Evolutionary conservation across 1,284 basidiomycete species (phyloP).

Genomic region (Trichosporon sp.): DNA sequence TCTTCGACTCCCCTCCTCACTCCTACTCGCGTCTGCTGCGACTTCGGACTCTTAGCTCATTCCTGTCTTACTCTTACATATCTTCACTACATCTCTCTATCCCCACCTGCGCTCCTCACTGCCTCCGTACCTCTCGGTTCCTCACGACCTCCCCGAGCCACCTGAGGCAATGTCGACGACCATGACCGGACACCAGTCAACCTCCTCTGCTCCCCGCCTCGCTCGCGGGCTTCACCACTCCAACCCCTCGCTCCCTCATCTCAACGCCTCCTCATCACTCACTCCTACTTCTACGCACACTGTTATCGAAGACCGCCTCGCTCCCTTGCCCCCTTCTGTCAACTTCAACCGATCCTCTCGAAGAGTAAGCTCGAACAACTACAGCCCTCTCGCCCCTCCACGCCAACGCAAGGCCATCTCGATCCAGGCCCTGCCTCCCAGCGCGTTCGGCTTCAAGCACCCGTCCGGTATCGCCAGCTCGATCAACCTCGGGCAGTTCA

Average conservation of each 20-base stretch:
- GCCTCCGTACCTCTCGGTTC: background rate
- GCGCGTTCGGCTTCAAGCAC: background rate
- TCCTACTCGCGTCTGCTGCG: background rate
- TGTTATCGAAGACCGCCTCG: background rate
- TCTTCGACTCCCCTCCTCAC: background rate
- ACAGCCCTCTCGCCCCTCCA: background rate
- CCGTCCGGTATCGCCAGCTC: background rate
- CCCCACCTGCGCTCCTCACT: background rate
- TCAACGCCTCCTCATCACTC: background rate
- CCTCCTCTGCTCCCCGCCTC: background rate
- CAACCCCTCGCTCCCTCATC: background rate
- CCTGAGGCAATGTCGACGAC: background rate
- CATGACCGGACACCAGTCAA: background rate
- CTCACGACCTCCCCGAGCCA: background rate
- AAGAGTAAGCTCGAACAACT: background rate
- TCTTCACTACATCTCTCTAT: background rate
- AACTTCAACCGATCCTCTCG: background rate
- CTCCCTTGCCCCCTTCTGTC: background rate
- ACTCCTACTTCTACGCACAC: background rate
- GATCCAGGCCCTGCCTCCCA: background rate
- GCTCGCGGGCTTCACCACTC: background rate
- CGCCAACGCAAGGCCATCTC: conserved; percentile 1
- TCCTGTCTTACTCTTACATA: background rate
- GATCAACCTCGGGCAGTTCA: background rate
- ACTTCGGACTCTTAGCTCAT: background rate